Evolutionary conservation across 805 yeast species (phyloP), one percentile per base, ranked within the genome.

Genomic region (Kluyveromyces lactis): DNA sequence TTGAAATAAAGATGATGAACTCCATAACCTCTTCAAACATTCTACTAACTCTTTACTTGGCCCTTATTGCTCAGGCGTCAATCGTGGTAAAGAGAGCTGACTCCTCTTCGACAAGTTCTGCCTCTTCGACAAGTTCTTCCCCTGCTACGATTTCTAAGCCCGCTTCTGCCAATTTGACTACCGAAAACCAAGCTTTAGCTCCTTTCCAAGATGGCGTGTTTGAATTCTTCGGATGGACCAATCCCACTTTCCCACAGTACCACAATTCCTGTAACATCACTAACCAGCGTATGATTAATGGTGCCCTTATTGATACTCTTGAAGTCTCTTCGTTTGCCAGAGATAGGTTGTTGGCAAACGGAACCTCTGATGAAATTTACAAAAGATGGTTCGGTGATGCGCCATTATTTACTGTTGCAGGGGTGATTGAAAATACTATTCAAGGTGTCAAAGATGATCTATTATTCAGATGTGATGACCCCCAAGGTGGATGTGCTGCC

Each of bases 401-500:
- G 16, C 55, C 59, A 24, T 48, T 60, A 26, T 61, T 56, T 24
- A 60, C 58, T 29, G 69, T 66, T 12, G 42, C 63, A 33, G 71
- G 71, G 23, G 48, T 55, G 41, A 54, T 50, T 32, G 66, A 62
- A n/a, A 50, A 50, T 30, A 35, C 64, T 26, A 52, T 59, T n/a
- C 53, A 55, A 32, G 59, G 60, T 26, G 54, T 61, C 18, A 65
- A 66, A 41, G 52, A 53, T 16, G 60, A 59, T 28, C 50, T 57
- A 16, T 37, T 64, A 11, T 58, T 61, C 48, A 53, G 71, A 34
- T 67, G 71, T 55, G 71, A 66, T 43, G 66, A 66, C 41, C 45
- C 53, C 12, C 69, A 66, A 43, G 65, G 63, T 4, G 47, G 52
- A 38, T 67, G 71, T 51, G 48, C 48, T 18, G 44, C 39, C 4